These are phyloP conservation scores for Avena sativa DNA, from an alignment of 176 grass and related monocot genomes.

Conservation along the genomic window DNA sequence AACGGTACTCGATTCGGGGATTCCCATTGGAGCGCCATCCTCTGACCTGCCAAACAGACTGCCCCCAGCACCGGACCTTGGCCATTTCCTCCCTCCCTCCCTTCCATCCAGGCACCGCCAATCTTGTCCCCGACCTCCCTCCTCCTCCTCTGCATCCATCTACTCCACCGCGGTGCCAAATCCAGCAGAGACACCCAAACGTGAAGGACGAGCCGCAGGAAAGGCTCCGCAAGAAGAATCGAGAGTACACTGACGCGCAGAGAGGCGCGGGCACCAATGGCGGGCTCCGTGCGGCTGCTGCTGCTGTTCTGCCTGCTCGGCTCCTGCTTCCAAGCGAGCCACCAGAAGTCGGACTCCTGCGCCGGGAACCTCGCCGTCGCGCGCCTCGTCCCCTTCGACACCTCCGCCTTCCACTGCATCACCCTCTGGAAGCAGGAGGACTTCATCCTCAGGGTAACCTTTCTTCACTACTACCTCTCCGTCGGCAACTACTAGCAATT, in stretches of 20 bases:
- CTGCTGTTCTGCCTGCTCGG: conserved; percentile 52
- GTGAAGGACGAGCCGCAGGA: not conserved
- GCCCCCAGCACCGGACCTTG: conserved; percentile 25
- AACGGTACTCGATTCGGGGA: not conserved
- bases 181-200: not conserved
- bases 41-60: conserved; percentile 56
- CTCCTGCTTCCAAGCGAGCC: conserved; percentile 50
- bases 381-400: conserved; percentile 75
- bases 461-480: too few species aligned
- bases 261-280: conserved; percentile 39
- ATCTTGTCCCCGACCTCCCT: conserved; percentile 45
- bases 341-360: conserved; percentile 84
- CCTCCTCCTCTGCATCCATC: not conserved
- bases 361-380: conserved; percentile 44
- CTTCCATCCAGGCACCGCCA: conserved; percentile 49
- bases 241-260: not conserved
- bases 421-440: conserved; percentile 69
- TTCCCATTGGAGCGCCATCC: conserved; percentile 23
- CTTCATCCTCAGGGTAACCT: conserved; percentile 75
- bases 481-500: too few species aligned
- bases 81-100: conserved; percentile 40
- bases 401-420: conserved; percentile 63
- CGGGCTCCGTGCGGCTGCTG: conserved; percentile 42
- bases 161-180: conserved; percentile 20
- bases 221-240: not conserved